Percentiles rank a stretch among this genome's conserved stretches.
Evolutionary conservation across 2,329 filamentous ascomycete genomes (phyloP).

Genomic region (Fusarium sp.): DNA sequence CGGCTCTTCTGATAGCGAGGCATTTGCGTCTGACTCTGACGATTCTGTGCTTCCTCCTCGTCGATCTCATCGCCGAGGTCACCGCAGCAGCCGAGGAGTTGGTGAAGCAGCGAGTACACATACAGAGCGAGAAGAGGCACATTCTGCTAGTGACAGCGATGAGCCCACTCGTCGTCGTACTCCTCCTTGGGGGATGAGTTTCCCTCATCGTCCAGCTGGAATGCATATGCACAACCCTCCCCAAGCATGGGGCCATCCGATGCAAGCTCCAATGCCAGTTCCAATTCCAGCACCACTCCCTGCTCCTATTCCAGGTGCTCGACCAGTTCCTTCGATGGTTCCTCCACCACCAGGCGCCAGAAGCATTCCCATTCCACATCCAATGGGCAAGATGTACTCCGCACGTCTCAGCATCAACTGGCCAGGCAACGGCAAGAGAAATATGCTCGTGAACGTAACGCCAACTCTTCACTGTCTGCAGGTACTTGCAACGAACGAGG

Average conservation of each 20-base stretch:
- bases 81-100: conserved; percentile 25
- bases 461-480: conserved; percentile 53
- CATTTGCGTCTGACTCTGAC: conserved; percentile 43
- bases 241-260: conserved; percentile 22
- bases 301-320: conserved; percentile 6
- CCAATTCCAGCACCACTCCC: conserved; percentile 5
- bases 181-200: conserved; percentile 18
- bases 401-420: conserved; percentile 49
- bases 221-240: conserved; percentile 14
- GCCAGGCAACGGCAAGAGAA: conserved; percentile 48
- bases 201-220: conserved; percentile 18
- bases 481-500: conserved; percentile 37
- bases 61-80: conserved; percentile 24
- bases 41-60: conserved; percentile 30
- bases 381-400: conserved; percentile 27
- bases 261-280: conserved; percentile 8
- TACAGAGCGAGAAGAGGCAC: conserved; percentile 17
- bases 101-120: conserved; percentile 28
- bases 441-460: conserved; percentile 48
- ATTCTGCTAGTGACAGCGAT: conserved; percentile 20
- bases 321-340: conserved; percentile 1
- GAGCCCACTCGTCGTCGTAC: conserved; percentile 12
- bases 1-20: conserved; percentile 40
- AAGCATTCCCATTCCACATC: conserved; percentile 14
- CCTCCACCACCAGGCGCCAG: conserved; percentile 15